These are phyloP conservation scores for Cladobotryum mycophilum DNA, from an alignment of 2,329 filamentous ascomycete species.

Conservation along the genomic window DNA sequence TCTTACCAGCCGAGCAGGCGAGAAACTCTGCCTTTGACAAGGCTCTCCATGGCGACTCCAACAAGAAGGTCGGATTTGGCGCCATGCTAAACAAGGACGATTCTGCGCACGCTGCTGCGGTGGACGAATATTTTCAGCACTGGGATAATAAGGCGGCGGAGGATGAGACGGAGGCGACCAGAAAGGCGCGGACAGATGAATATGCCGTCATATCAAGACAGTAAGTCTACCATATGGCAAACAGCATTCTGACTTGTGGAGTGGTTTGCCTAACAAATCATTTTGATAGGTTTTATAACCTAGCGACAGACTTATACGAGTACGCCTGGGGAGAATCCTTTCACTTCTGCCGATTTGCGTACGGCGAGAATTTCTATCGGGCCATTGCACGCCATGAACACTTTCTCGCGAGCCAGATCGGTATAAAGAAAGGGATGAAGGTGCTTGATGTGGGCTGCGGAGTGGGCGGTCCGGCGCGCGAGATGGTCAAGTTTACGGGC, in stretches of 20 bases:
- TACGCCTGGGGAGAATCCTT: constrained; percentile 95
- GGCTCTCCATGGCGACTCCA: constrained; percentile 64
- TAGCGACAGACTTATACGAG: constrained; percentile 94
- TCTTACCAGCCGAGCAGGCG: constrained; percentile 71
- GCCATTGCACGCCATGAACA: constrained; percentile 96
- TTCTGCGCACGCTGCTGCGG: constrained; percentile 66
- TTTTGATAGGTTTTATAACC: constrained; percentile 75
- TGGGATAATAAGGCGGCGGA: constrained; percentile 80
- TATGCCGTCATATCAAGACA: constrained; percentile 10
- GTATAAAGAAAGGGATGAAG: constrained; percentile 77
- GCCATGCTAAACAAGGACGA: constrained; percentile 76
- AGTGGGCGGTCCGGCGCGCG: constrained; percentile 88
- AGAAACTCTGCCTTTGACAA: constrained; percentile 83
- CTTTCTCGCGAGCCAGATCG: constrained; percentile 87
- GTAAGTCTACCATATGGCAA: background rate
- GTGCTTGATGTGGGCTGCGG: constrained; percentile 96
- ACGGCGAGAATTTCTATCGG: constrained; percentile 80
- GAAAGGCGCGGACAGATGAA: constrained; percentile 33
- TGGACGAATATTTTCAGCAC: constrained; percentile 94
- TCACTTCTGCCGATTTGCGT: constrained; percentile 92
- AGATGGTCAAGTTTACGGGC: constrained; percentile 94
- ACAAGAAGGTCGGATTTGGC: constrained; percentile 61
- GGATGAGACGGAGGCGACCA: constrained; percentile 63
- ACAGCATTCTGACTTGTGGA: constrained; percentile 9
- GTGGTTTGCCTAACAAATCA: too few species aligned